Evolutionary conservation across 2,329 filamentous ascomycete genomes (phyloP), one percentile per base, ranked within the genome.

Genomic region (Ascochyta pisi): DNA sequence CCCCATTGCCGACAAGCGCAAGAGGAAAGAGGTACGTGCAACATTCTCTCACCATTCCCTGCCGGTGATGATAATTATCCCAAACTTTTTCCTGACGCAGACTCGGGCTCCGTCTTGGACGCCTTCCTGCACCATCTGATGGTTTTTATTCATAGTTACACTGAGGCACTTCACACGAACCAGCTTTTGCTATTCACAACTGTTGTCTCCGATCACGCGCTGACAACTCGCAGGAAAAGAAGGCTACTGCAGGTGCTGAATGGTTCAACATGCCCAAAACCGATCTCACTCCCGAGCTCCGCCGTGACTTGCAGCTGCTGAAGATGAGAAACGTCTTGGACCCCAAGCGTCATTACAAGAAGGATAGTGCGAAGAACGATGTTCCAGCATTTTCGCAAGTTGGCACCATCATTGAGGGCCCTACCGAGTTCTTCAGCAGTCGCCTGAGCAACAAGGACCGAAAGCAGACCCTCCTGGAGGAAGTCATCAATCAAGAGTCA

Each of bases 251-350:
- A 46, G 95, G 94, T 40, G 77, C 87, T 15, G 82, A 90, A 54
- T 98, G 94, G 94, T 98, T 89, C 79, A 85, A 96, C 67, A 82
- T 99, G 50, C 93, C 93, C 6, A 88, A 88, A 68, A 97, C 94
- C 24, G 83, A 91, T 46, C 78, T 96, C 46, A 96, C 92, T 0
- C 86, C 92, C 8, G 88, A 96, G 70, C 82, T 97, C 59, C 96
- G 93, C 77, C 85, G 92, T 65, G 94, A 99, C 73, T 82, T 97
- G 46, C 92, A 97, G 76, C 81, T 98, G 10, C 81, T 99, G 56
- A 88, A 91, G 63, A 94, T 97, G 89, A 87, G 95, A 74, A 89
- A 88, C 52, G 88, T 96, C 19, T 82, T 98, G 22, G 94, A 98
- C 64, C 88, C 92, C 0, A 94, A 98, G 73, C 84, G 90, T 45